These are phyloP conservation scores for Colletotrichum lupini DNA, from an alignment of 2,329 filamentous ascomycete genomes.

Conservation along the genomic window DNA sequence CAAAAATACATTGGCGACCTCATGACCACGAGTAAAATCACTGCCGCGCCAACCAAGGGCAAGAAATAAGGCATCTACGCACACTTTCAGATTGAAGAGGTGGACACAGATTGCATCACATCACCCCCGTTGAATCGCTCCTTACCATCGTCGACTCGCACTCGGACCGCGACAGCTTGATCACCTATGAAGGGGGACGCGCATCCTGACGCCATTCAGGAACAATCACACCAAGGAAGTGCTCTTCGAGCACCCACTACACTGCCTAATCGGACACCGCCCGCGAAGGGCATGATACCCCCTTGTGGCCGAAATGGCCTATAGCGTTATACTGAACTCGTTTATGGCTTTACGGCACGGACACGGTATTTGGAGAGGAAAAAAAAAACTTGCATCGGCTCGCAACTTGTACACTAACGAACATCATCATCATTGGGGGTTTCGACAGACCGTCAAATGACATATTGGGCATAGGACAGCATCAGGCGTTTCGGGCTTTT, in stretches of 20 bases:
- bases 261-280: slow-evolving; percentile 34
- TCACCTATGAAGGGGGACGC: not conserved
- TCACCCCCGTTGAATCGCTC: not conserved
- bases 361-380: slow-evolving; percentile 33
- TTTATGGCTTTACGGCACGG: slow-evolving; percentile 33
- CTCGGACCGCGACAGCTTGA: not conserved
- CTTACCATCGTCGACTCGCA: not conserved
- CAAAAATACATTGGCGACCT: slow-evolving; percentile 98
- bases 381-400: slow-evolving; percentile 33
- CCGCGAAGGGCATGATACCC: slow-evolving; percentile 35
- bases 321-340: slow-evolving; percentile 31
- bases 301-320: slow-evolving; percentile 32
- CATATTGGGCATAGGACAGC: slow-evolving; percentile 30
- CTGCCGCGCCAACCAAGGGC: slow-evolving; percentile 62
- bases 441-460: slow-evolving; percentile 31
- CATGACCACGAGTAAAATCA: slow-evolving; percentile 86
- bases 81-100: not conserved
- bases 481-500: slow-evolving; percentile 27
- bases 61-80: slow-evolving; percentile 58
- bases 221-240: not conserved
- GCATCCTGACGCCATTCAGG: not conserved
- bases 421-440: slow-evolving; percentile 25
- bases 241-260: slow-evolving; percentile 13
- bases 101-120: not conserved
- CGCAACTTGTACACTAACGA: slow-evolving; percentile 35